Conservation (phyloP, 2,329 filamentous ascomycete species). For the Penicillium sp. region DNA sequence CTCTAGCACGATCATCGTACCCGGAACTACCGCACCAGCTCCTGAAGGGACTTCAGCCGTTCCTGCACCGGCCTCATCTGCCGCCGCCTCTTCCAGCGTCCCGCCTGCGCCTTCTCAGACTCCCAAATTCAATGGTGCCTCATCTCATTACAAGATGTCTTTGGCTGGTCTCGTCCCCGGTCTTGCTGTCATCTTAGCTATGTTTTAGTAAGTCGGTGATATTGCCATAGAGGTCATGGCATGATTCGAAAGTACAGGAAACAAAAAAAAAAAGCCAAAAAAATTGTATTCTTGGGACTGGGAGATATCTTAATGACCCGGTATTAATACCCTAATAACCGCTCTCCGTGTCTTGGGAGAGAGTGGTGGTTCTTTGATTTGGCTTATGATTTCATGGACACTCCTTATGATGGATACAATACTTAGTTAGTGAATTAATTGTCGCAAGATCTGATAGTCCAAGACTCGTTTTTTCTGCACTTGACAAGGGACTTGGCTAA, state of each 20-base stretch:
- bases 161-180: slow-evolving; percentile 16
- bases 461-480: too few relatives aligned
- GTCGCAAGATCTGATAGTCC: not conserved
- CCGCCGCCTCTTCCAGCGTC: not conserved
- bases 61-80: not conserved
- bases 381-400: slow-evolving; percentile 17
- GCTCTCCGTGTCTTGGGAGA: slow-evolving; percentile 3
- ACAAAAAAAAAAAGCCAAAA: slow-evolving; percentile 5
- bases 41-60: not conserved
- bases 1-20: too few relatives aligned
- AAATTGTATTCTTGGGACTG: slow-evolving; percentile 12
- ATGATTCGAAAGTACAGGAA: not conserved
- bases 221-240: not conserved
- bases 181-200: slow-evolving; percentile 14
- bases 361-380: slow-evolving; percentile 11
- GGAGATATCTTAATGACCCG: not conserved
- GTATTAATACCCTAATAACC: slow-evolving; percentile 7
- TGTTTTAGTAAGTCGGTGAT: slow-evolving; percentile 13
- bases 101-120: slow-evolving; percentile 6
- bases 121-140: slow-evolving; percentile 18
- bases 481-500: too few relatives aligned
- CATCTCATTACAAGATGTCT: slow-evolving; percentile 18
- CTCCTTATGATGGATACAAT: slow-evolving; percentile 17
- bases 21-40: not conserved
- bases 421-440: slow-evolving; percentile 14